Conservation (phyloP, 495 filamentous ascomycete species). For the Parathielavia appendiculata region DNA sequence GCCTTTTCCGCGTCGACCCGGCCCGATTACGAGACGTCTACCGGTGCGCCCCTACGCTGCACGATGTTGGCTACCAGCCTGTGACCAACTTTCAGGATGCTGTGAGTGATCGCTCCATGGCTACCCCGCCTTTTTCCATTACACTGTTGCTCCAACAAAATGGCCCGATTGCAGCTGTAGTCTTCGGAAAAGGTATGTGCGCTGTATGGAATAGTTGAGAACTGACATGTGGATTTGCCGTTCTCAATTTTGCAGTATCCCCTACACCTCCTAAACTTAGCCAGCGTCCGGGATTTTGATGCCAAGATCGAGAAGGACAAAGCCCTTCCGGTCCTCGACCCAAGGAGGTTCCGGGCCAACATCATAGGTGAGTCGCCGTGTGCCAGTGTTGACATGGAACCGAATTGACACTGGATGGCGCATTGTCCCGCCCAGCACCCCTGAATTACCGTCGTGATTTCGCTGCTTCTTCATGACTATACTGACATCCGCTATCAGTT, state of each 20-base stretch:
- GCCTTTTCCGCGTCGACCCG: slow-evolving; percentile 67
- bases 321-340: slow-evolving; percentile 47
- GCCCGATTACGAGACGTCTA: slow-evolving; percentile 60
- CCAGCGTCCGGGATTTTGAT: slow-evolving; percentile 63
- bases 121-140: background rate
- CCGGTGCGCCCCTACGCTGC: slow-evolving; percentile 67
- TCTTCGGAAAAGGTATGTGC: background rate
- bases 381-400: background rate
- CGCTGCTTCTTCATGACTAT: background rate
- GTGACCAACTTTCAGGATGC: slow-evolving; percentile 79
- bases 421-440: background rate
- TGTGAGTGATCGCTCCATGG: slow-evolving; percentile 36
- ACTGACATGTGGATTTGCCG: background rate
- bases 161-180: slow-evolving; percentile 14
- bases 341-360: slow-evolving; percentile 76
- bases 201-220: too few species aligned
- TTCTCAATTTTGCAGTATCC: slow-evolving; percentile 72
- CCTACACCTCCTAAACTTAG: slow-evolving; percentile 71
- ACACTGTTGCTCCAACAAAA: background rate
- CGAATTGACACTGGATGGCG: too few species aligned
- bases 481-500: slow-evolving; percentile 30
- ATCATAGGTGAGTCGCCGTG: slow-evolving; percentile 59
- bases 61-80: slow-evolving; percentile 67
- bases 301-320: slow-evolving; percentile 50
- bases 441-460: background rate